phyloP scores from a whole-genome alignment of 768 basidiomycete species.

The Serendipita vermifera region DNA sequence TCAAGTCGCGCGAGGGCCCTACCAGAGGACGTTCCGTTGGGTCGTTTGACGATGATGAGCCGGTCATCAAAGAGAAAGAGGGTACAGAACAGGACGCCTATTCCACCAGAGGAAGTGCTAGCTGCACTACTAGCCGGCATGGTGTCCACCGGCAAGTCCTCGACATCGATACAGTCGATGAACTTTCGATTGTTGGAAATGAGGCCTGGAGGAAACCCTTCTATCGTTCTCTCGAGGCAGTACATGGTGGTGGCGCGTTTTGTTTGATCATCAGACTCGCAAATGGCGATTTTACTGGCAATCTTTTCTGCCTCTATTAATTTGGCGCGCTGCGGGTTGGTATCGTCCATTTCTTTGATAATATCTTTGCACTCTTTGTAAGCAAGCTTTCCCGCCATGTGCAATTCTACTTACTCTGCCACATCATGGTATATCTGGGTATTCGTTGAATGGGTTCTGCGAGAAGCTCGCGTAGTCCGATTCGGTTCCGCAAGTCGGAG shows the following conservation, averaged over 20 bases:
- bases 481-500: constrained; percentile 58
- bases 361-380: constrained; percentile 37
- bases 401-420: constrained; percentile 38
- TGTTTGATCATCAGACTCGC: constrained; percentile 86
- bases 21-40: constrained; percentile 62
- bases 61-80: constrained; percentile 93
- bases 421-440: constrained; percentile 84
- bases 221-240: constrained; percentile 69
- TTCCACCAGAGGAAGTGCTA: constrained; percentile 27
- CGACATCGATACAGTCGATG: constrained; percentile 87
- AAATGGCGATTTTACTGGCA: constrained; percentile 79
- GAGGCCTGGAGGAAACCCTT: constrained; percentile 82
- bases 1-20: constrained; percentile 61
- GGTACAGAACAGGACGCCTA: constrained; percentile 60
- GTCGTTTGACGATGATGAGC: constrained; percentile 80
- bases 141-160: constrained; percentile 41
- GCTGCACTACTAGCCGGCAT: constrained; percentile 31
- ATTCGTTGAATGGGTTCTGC: constrained; percentile 97
- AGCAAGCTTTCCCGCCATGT: background rate
- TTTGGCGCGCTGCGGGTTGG: constrained; percentile 65
- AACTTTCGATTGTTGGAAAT: constrained; percentile 79
- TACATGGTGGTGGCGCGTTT: constrained; percentile 81
- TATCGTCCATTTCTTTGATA: constrained; percentile 73
- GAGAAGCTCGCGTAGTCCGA: constrained; percentile 79
- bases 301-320: constrained; percentile 75